Evolutionary conservation across 192 early-diverging fungal species (phyloP).

Genomic region (Cladochytrium replicatum): DNA sequence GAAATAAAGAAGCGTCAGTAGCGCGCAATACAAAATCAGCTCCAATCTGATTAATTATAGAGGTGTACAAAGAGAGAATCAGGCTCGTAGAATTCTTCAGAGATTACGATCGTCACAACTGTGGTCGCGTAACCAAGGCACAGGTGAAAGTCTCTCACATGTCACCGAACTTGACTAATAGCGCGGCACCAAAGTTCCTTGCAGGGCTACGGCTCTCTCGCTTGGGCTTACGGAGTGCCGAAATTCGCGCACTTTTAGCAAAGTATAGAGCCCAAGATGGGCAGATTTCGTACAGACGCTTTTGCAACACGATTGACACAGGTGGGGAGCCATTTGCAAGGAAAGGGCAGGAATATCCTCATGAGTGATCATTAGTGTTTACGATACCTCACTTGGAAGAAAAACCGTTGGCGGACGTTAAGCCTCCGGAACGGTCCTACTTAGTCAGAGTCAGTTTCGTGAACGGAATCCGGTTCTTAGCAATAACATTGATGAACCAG

Average conservation of each 20-base stretch:
- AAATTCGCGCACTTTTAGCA: slow-evolving; percentile 24
- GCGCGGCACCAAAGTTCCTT: slow-evolving; percentile 18
- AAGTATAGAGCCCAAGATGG: slow-evolving; percentile 27
- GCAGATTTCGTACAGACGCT: slow-evolving; percentile 28
- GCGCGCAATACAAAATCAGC: neutral
- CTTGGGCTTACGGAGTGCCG: slow-evolving; percentile 17
- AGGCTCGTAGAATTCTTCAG: slow-evolving; percentile 44
- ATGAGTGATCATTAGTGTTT: slow-evolving; percentile 25
- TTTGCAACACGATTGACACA: slow-evolving; percentile 34
- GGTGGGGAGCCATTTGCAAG: slow-evolving; percentile 15
- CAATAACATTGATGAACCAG: neutral
- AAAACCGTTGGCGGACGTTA: slow-evolving; percentile 33
- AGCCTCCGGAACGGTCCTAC: slow-evolving; percentile 31
- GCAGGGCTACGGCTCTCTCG: slow-evolving; percentile 30
- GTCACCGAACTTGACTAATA: slow-evolving; percentile 2
- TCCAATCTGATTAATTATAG: slow-evolving; percentile 8
- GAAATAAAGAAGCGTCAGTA: slow-evolving; percentile 34
- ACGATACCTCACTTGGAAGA: slow-evolving; percentile 38
- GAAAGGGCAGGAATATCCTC: neutral
- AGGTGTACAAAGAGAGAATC: slow-evolving; percentile 43
- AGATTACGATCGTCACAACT: slow-evolving; percentile 48
- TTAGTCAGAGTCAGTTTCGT: slow-evolving; percentile 16
- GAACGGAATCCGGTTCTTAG: neutral
- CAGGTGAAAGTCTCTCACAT: slow-evolving; percentile 17
- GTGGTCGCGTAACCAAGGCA: slow-evolving; percentile 30